Base-by-base conservation (phyloP, 106 monocot genomes). In the Posidonia australis region DNA sequence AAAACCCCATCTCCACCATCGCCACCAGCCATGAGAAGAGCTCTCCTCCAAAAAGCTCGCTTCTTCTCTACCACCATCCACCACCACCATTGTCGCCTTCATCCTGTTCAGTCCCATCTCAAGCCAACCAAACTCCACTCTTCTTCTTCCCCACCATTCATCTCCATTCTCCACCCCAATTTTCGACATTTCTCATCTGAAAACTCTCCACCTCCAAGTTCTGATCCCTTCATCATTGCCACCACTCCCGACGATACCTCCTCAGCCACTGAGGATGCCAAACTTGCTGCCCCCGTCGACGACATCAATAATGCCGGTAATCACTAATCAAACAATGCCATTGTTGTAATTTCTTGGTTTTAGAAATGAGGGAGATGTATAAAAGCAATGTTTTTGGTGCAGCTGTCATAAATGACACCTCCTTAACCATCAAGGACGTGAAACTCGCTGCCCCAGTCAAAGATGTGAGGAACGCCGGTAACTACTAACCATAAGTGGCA, bases 181-280 rank as follows among this genome's bases (percentile, higher is more conserved):
- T 41, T 59, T 36, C 48, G 67, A 73, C 57, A 24, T 30, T 67
- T 74, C 67, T 74, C 60, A 13, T 74, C 44, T 29, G 54, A 43
- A 24, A 24, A 44, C 30, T 22, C 66, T 5, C 54, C 48, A 11
- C 44, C 29, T 36, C 36, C 36, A 36, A 7, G 7, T 36, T 36
- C 36, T 7, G 7, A 49, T 3, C 3, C 49, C 16, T 49, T 17
- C 49, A 7, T 12, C 49, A 3, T 12, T 19, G 49, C 49, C 13
- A 3, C 1, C 5, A 17, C 49, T 49, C 36, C 36, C 36, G 36
- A 36, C 3, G 49, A 49, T 17, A 41, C 44, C 20, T 61, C 61
- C 32, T 13, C 13, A 32, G 61, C 13, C 13, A 14, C 18, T 3
- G n/a, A 18, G 9, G 61, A 61, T 10, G n/a, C n/a, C n/a, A n/a